Evolutionary conservation across 2,329 filamentous ascomycete genomes (phyloP).

Genomic region (Falciphora oryzae): DNA sequence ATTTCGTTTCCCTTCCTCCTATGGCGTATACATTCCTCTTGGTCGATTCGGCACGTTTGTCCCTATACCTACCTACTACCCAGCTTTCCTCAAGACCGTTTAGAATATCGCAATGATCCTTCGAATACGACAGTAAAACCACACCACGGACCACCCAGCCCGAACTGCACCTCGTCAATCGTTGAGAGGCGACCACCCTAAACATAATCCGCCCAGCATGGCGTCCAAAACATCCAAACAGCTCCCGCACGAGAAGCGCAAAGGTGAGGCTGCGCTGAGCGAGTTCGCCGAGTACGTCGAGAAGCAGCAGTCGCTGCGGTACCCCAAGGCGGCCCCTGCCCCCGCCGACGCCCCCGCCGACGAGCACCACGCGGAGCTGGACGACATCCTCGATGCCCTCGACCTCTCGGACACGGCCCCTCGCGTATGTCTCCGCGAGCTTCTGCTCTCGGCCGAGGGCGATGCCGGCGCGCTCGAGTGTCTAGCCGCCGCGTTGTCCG

Average conservation of each 20-base stretch:
- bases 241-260: slow-evolving; percentile 71
- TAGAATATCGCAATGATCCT: slow-evolving; percentile 22
- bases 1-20: not conserved
- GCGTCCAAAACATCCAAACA: slow-evolving; percentile 52
- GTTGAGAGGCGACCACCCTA: not conserved
- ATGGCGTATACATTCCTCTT: no score
- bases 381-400: slow-evolving; percentile 86
- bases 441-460: slow-evolving; percentile 59
- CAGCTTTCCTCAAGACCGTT: not conserved
- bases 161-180: not conserved
- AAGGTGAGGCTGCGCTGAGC: slow-evolving; percentile 83
- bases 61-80: no score
- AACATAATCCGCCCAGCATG: slow-evolving; percentile 36
- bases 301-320: slow-evolving; percentile 76
- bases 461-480: slow-evolving; percentile 56
- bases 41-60: no score
- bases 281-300: slow-evolving; percentile 98
- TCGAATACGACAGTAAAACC: slow-evolving; percentile 21
- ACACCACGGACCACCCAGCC: not conserved
- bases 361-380: slow-evolving; percentile 73
- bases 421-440: slow-evolving; percentile 64
- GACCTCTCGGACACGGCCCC: slow-evolving; percentile 69
- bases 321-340: slow-evolving; percentile 33
- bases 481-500: slow-evolving; percentile 59
- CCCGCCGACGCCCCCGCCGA: slow-evolving; percentile 22